phyloP scores from a whole-genome alignment of 2,329 filamentous ascomycete genomes.

The Ophiocordyceps sinensis region DNA sequence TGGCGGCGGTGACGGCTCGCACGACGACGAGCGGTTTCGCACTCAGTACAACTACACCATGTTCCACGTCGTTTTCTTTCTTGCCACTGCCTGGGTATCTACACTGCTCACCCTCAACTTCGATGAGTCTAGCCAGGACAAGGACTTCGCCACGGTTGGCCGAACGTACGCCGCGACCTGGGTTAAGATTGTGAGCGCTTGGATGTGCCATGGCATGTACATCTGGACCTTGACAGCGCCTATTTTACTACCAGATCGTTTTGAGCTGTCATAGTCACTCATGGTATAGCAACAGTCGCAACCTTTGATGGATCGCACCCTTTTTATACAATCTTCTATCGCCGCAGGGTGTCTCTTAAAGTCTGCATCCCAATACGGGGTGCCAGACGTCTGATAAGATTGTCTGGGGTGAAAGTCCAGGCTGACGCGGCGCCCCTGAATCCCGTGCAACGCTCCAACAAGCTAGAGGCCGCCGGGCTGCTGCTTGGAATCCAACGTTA shows the following conservation, averaged over 20 bases:
- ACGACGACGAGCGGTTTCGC: constrained; percentile 76
- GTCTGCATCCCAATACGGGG: no score
- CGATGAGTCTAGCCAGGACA: constrained; percentile 43
- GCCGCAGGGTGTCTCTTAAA: no score
- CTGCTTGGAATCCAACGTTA: no score
- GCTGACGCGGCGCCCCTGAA: no score
- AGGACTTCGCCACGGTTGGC: constrained; percentile 82
- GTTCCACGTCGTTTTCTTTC: constrained; percentile 96
- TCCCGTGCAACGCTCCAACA: no score
- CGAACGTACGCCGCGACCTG: constrained; percentile 95
- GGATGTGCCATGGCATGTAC: constrained; percentile 93
- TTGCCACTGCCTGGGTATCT: constrained; percentile 91
- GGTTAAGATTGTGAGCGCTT: constrained; percentile 97
- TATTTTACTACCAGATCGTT: constrained; percentile 70
- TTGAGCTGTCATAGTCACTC: constrained; percentile 48
- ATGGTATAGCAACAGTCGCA: background rate
- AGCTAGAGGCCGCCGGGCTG: no score
- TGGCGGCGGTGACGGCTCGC: constrained; percentile 44
- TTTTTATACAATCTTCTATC: no score
- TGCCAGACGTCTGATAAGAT: no score
- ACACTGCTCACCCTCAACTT: constrained; percentile 71
- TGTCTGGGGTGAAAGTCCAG: no score
- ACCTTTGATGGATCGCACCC: no score
- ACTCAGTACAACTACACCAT: constrained; percentile 95
- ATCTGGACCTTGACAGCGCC: constrained; percentile 86